Percentiles rank a stretch among this genome's conserved stretches.
Evolutionary conservation across 2,329 filamentous ascomycete genomes (phyloP).

Genomic region (Neurospora sp.): DNA sequence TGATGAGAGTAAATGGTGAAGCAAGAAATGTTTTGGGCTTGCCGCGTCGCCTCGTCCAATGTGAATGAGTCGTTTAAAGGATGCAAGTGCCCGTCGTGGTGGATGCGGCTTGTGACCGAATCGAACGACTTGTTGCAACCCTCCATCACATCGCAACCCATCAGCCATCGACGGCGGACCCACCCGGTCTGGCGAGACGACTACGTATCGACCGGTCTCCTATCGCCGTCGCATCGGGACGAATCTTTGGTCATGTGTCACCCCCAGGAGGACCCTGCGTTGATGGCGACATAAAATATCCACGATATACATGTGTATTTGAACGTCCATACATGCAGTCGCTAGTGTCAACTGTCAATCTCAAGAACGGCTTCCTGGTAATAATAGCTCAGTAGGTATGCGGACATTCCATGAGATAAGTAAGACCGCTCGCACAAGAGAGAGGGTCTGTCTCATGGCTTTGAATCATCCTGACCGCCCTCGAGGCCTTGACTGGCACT

Average conservation of each 20-base stretch:
- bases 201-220: background rate
- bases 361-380: background rate
- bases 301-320: background rate
- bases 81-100: background rate
- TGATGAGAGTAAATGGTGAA: background rate
- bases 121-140: background rate
- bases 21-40: background rate
- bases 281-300: background rate
- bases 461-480: background rate
- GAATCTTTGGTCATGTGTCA: background rate
- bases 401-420: background rate
- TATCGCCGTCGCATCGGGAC: background rate
- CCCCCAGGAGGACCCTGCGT: background rate
- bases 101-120: background rate
- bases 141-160: background rate
- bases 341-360: background rate
- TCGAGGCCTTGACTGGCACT: background rate
- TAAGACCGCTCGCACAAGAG: background rate
- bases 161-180: background rate
- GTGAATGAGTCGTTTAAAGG: background rate
- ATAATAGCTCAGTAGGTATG: background rate
- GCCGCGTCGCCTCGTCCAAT: background rate
- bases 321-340: background rate
- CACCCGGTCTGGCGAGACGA: background rate
- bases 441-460: background rate